Evolutionary conservation across 2,329 filamentous ascomycete genomes (phyloP).

Genomic region (Fusarium miscanthi): DNA sequence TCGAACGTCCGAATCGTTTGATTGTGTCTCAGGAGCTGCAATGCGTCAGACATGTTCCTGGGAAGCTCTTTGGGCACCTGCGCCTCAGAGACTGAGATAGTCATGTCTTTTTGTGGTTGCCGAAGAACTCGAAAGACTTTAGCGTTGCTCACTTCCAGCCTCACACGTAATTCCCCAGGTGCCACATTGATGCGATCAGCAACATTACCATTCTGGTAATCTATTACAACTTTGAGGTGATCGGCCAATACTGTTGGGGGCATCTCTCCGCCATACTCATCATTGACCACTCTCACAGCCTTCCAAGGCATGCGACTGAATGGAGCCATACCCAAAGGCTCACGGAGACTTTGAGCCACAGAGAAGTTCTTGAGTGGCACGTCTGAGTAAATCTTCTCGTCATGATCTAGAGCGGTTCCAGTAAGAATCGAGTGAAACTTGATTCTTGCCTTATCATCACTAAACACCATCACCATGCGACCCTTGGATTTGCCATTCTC

Average conservation of each 20-base stretch:
- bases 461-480: constrained; percentile 81
- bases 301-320: constrained; percentile 71
- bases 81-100: constrained; percentile 77
- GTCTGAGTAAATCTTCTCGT: constrained; percentile 78
- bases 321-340: constrained; percentile 60
- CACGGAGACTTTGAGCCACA: constrained; percentile 66
- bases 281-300: constrained; percentile 77
- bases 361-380: constrained; percentile 73
- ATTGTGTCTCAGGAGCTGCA: constrained; percentile 67
- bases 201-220: constrained; percentile 80
- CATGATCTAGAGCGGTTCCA: constrained; percentile 73
- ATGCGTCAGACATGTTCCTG: constrained; percentile 70
- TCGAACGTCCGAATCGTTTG: constrained; percentile 78
- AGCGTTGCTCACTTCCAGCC: constrained; percentile 70
- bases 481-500: constrained; percentile 73
- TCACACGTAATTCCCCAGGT: constrained; percentile 77
- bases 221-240: constrained; percentile 77
- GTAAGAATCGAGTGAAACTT: constrained; percentile 78
- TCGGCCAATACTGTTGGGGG: constrained; percentile 80
- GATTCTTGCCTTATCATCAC: constrained; percentile 75
- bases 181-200: constrained; percentile 87
- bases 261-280: constrained; percentile 68
- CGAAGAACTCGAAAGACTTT: constrained; percentile 75
- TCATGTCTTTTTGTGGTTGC: constrained; percentile 80
- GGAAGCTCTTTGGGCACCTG: constrained; percentile 71